Base-by-base conservation (phyloP, 73 alveolate species). In the Paramecium sonneborni region DNA sequence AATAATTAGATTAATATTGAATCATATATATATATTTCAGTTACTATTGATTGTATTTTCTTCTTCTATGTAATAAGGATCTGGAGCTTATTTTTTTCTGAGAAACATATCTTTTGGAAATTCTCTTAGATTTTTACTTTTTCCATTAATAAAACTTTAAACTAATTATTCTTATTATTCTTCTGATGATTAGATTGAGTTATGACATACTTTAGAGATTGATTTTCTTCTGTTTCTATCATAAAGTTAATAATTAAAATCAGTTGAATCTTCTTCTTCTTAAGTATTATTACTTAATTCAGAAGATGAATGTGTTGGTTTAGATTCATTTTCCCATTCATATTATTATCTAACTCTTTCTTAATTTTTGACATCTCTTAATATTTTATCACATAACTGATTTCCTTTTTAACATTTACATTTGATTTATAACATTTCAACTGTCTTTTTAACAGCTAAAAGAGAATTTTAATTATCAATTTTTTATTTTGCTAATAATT, bases 11-110 rank as follows among this genome's bases (percentile, higher is more conserved):
- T n/a, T n/a, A n/a, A n/a, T n/a, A n/a, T n/a, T n/a, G n/a, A n/a
- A n/a, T n/a, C n/a, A n/a, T 62, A 57, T 24, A 62, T 62, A 30
- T 62, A 6, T 62, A 62, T 62, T 34, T 72, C 86, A 72, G 32
- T 34, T 72, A 18, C 86, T 72, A 72, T 72, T 72, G 35, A 72
- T 72, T 14, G 86, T 72, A 38, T 72, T 32, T 38, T 72, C 52
- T 72, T 72, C 86, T 18, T 72, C 57, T 12, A 72, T 72, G 32
- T 72, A 72, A 37, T 72, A 72, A 9, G 86, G 86, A 35, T 72
- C 86, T n/a, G 52, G 57, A 32, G 32, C 12, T 34, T 72, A 18
- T 37, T 34, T 34, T 38, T 72, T 72, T 72, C 86, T 32, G 12
- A 72, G 24, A 26, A 62, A 62, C 84, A 62, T 62, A 14, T 62